A percentile compares a stretch with the other conserved stretches of the same genome.
These are phyloP conservation scores for Astrothelium macrocarpum DNA, from an alignment of 495 filamentous ascomycete species.

Conservation along the genomic window DNA sequence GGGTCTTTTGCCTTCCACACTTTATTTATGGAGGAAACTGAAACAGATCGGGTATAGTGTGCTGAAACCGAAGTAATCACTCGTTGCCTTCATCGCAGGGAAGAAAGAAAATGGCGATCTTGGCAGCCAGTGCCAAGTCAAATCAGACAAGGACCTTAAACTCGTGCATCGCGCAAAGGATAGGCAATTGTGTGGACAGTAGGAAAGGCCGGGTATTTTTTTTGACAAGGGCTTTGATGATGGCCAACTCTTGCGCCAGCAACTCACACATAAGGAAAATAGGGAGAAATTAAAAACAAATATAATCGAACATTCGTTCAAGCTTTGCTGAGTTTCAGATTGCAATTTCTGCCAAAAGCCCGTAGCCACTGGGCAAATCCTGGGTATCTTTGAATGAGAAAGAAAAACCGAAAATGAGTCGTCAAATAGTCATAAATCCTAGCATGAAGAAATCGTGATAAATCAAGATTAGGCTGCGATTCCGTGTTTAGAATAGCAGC, in stretches of 20 bases:
- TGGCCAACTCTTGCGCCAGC: neutral
- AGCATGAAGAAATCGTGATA: neutral
- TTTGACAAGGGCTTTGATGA: neutral
- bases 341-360: slow-evolving; percentile 5
- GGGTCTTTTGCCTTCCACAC: neutral
- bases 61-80: neutral
- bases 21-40: neutral
- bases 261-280: neutral
- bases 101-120: neutral
- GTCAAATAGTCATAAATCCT: neutral
- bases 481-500: slow-evolving; percentile 28
- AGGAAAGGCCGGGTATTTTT: neutral
- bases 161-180: neutral
- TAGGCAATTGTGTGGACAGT: neutral
- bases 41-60: neutral
- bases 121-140: neutral
- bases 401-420: slow-evolving; percentile 7
- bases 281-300: neutral
- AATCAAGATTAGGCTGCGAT: neutral
- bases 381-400: slow-evolving; percentile 17
- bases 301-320: slow-evolving; percentile 3
- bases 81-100: neutral
- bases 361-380: slow-evolving; percentile 3
- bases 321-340: slow-evolving; percentile 5
- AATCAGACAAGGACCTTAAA: neutral